Evolutionary conservation across 495 filamentous ascomycete species (phyloP).

Genomic region (Cudoniella acicularis): DNA sequence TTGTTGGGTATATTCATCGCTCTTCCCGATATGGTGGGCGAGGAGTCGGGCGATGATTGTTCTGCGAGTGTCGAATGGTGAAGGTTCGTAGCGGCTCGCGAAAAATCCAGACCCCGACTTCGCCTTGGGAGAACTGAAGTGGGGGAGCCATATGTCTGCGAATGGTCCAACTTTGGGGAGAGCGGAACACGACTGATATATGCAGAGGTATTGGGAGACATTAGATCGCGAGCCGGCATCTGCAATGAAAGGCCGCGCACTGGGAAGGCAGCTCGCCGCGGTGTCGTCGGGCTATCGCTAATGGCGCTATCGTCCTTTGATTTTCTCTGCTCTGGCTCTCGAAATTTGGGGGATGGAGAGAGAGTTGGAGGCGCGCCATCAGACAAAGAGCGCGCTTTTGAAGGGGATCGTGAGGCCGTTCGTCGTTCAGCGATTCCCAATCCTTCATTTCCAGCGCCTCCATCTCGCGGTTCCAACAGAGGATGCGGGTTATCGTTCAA

Average conservation of each 20-base stretch:
- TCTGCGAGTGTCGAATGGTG: constrained; percentile 93
- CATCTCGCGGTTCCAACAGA: constrained; percentile 1
- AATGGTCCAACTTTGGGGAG: constrained; percentile 80
- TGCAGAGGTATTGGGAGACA: constrained; percentile 48
- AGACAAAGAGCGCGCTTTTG: constrained; percentile 26
- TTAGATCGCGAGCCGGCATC: constrained; percentile 57
- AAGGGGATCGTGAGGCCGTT: constrained; percentile 18
- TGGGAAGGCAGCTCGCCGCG: constrained; percentile 56
- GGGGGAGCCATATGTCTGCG: constrained; percentile 77
- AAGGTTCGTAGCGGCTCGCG: constrained; percentile 88
- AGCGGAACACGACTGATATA: constrained; percentile 64
- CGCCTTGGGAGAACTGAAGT: constrained; percentile 81
- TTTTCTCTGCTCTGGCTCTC: constrained; percentile 46
- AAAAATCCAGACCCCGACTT: constrained; percentile 85
- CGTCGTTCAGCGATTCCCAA: background rate
- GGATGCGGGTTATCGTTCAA: constrained; percentile 9
- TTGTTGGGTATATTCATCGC: constrained; percentile 69
- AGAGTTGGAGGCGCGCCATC: constrained; percentile 47
- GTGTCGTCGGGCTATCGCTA: constrained; percentile 56
- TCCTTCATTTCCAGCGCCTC: background rate
- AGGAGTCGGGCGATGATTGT: constrained; percentile 89
- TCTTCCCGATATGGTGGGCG: constrained; percentile 76
- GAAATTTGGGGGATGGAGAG: constrained; percentile 66
- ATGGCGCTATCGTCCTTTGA: constrained; percentile 82
- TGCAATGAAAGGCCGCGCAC: constrained; percentile 67